Evolutionary conservation across 352 stramenopile species (phyloP).

Genomic region (Globisporangium middletonii): DNA sequence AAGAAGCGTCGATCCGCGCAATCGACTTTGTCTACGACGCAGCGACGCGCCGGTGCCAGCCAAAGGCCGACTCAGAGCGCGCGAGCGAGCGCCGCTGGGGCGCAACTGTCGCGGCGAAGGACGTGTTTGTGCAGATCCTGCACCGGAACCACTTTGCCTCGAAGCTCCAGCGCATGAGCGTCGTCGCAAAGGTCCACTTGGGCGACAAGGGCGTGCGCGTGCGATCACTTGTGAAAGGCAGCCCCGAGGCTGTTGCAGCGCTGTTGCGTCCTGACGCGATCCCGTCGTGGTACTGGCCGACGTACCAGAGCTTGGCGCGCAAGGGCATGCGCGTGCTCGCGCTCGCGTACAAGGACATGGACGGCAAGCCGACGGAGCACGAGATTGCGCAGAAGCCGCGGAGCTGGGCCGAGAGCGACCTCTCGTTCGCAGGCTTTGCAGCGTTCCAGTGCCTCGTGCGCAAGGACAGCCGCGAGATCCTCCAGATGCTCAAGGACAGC

Average conservation of each 20-base stretch:
- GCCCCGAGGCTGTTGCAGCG: conserved; percentile 90
- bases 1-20: conserved; percentile 95
- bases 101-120: conserved; percentile 58
- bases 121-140: conserved; percentile 87
- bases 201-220: conserved; percentile 56
- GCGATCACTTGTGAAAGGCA: conserved; percentile 96
- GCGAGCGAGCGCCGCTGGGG: conserved; percentile 67
- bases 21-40: conserved; percentile 92
- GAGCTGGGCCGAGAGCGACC: conserved; percentile 89
- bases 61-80: conserved; percentile 69
- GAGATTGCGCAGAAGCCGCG: conserved; percentile 81
- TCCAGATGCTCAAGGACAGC: conserved; percentile 90
- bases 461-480: conserved; percentile 94
- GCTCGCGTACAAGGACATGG: conserved; percentile 93
- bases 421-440: conserved; percentile 95
- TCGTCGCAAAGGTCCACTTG: conserved; percentile 88
- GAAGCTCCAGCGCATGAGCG: conserved; percentile 96
- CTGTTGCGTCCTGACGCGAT: conserved; percentile 82
- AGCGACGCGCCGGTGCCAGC: conserved; percentile 60
- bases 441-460: conserved; percentile 90
- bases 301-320: conserved; percentile 79
- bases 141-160: conserved; percentile 95
- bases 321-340: conserved; percentile 92
- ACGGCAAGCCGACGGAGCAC: conserved; percentile 53
- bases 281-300: conserved; percentile 88